phyloP scores from a whole-genome alignment of 2,329 filamentous ascomycete genomes.

The Fusarium avenaceum region DNA sequence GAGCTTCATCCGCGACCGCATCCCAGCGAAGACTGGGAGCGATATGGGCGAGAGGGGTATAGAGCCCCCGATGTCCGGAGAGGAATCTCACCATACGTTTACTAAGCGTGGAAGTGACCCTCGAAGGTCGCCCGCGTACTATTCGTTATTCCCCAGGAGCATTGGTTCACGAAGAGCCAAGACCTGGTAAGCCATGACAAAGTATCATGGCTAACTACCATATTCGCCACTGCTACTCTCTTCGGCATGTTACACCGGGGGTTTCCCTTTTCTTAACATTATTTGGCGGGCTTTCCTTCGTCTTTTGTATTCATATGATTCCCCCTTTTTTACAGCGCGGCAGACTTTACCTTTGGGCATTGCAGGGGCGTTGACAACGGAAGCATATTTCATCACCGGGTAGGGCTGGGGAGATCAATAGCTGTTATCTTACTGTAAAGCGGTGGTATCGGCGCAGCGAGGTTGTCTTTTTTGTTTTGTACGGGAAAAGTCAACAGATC shows the following conservation, averaged over 20 bases:
- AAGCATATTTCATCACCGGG: conserved; percentile 27
- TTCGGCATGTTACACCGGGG: not conserved
- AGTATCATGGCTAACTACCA: conserved; percentile 9
- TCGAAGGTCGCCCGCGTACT: conserved; percentile 23
- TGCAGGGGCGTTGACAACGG: conserved; percentile 43
- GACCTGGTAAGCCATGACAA: conserved; percentile 16
- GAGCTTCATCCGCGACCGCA: conserved; percentile 40
- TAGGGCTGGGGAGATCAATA: conserved; percentile 6
- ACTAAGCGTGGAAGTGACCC: conserved; percentile 40
- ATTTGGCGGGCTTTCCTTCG: conserved; percentile 19
- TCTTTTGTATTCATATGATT: conserved; percentile 42
- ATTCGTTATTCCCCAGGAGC: conserved; percentile 24
- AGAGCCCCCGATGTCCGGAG: conserved; percentile 45
- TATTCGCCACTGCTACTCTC: not conserved
- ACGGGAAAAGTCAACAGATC: conserved; percentile 20
- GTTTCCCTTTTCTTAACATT: not conserved
- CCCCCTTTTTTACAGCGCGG: conserved; percentile 32
- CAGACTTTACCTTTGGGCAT: conserved; percentile 36
- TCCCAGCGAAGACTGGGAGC: conserved; percentile 51
- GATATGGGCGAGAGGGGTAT: conserved; percentile 54
- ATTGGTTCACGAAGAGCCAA: not conserved
- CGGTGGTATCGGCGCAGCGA: conserved; percentile 17
- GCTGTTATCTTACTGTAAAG: conserved; percentile 12
- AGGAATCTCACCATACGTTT: conserved; percentile 52
- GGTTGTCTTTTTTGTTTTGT: conserved; percentile 15